A percentile compares a stretch with the other conserved stretches of the same genome.
phyloP scores from a whole-genome alignment of 179 eudicot species.

The Spergularia azorica region DNA sequence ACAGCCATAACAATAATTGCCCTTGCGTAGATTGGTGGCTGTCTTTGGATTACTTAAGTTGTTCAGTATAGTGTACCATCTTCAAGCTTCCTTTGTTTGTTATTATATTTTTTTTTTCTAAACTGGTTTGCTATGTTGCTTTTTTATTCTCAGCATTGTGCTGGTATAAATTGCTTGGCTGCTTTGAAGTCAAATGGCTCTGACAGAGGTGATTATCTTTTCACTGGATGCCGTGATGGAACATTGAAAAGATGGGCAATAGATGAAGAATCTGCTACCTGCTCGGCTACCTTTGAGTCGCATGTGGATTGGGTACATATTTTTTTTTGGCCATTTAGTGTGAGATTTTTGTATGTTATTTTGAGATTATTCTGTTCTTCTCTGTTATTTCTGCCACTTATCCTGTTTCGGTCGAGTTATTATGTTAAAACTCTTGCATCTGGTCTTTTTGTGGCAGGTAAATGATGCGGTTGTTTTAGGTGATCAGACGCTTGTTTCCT shows the following conservation, averaged over 20 bases:
- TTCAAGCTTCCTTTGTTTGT: too few relatives aligned
- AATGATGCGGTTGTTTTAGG: constrained; percentile 91
- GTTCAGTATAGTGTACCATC: background rate
- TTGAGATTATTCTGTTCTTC: constrained; percentile 3
- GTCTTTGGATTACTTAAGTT: constrained; percentile 4
- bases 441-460: constrained; percentile 57
- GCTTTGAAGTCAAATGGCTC: constrained; percentile 61
- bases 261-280: constrained; percentile 66
- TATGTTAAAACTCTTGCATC: background rate
- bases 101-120: background rate
- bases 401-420: background rate
- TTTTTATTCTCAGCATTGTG: constrained; percentile 73
- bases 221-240: constrained; percentile 98
- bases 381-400: background rate
- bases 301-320: constrained; percentile 92
- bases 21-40: background rate
- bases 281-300: constrained; percentile 94
- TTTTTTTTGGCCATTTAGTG: constrained; percentile 10
- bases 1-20: background rate
- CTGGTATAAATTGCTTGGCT: constrained; percentile 90
- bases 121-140: constrained; percentile 5
- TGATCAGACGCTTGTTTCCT: constrained; percentile 84
- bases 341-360: background rate
- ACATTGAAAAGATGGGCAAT: constrained; percentile 92
- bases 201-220: constrained; percentile 55